Base-by-base conservation (phyloP, 163 green algal species). In the Scenedesmus sp. region DNA sequence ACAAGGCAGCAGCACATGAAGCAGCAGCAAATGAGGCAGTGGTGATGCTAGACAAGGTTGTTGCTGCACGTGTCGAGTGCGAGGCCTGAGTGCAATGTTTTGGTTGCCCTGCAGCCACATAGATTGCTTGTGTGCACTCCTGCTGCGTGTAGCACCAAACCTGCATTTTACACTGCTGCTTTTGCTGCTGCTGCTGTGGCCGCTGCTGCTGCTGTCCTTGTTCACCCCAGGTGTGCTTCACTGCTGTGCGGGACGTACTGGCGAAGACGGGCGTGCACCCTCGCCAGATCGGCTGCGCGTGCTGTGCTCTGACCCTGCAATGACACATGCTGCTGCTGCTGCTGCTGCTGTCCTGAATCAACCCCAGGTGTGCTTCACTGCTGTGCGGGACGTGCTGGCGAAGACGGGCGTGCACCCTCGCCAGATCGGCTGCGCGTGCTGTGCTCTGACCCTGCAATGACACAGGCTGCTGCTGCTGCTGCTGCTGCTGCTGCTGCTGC, bases 281-380 rank as follows among this genome's bases (percentile, higher is more conserved):
- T 0, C 94, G 94, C 62, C 92, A 96, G 83, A 95, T 99, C 16
- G 97, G 97, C 93, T 96, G 98, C 60, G 90, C 34, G 34, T 46
- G 34, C 34, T 46, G 34, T 46, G 34, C 34, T 46, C 34, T 46
- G 34, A 46, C 34, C 34, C 34, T 46, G 34, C 34, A 46, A 46
- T 46, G 34, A 46, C 34, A 46, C 34, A 46, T 46, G 34, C 15
- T 79, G 16, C 15, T 79, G 12, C 6, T n/a, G 16, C 15, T 79
- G 67, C 67, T 79, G 67, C 13, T 67, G 81, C 81, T 70, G 9
- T 66, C 20, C 85, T 96, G 34, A 46, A 46, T 46, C 34, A 46
- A 46, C 34, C 52, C 34, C 77, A 59, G 84, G 95, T 83, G 81
- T 95, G 84, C 90, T 97, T 88, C 52, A 92, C 66, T 54, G 70